Percentiles rank a stretch among this genome's conserved stretches.
Conservation (phyloP, 2,329 filamentous ascomycete species). For the Tolypocladium sp. region DNA sequence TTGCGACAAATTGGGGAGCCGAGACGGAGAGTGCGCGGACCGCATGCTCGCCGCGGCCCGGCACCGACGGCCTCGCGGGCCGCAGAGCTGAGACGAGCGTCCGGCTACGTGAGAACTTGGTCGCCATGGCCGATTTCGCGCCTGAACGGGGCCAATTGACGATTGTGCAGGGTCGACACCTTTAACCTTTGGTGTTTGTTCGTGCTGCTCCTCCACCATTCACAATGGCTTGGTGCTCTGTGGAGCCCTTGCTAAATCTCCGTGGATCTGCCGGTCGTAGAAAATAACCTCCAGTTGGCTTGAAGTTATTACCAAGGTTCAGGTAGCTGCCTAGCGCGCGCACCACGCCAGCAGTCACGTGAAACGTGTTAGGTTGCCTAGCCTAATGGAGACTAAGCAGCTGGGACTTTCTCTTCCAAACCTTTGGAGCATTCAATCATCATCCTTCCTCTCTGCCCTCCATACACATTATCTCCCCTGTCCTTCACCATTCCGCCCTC, state of each 20-base stretch:
- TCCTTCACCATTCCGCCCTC: conserved; percentile 11
- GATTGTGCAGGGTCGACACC: conserved; percentile 5
- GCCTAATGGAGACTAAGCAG: conserved; percentile 10
- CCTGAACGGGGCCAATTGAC: conserved; percentile 36
- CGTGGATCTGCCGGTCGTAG: conserved; percentile 20
- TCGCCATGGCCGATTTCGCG: conserved; percentile 43
- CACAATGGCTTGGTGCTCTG: no score
- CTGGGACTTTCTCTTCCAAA: conserved; percentile 10
- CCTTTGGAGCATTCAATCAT: conserved; percentile 7
- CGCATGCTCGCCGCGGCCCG: conserved; percentile 28
- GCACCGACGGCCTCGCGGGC: conserved; percentile 36
- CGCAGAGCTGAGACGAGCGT: conserved; percentile 46
- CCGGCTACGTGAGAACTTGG: conserved; percentile 48
- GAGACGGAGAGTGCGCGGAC: conserved; percentile 43
- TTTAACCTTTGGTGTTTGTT: background rate
- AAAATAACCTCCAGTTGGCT: conserved; percentile 7
- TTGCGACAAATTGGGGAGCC: conserved; percentile 38
- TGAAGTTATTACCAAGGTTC: background rate
- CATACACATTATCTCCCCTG: conserved; percentile 8
- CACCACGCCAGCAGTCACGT: conserved; percentile 9
- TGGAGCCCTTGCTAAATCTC: conserved; percentile 6
- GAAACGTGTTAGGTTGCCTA: conserved; percentile 7
- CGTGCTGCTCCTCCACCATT: background rate
- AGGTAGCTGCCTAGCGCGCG: background rate
- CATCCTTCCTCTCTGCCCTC: conserved; percentile 5